Evolutionary conservation across 352 stramenopile species (phyloP).

Genomic region (Phytophthora sojae): DNA sequence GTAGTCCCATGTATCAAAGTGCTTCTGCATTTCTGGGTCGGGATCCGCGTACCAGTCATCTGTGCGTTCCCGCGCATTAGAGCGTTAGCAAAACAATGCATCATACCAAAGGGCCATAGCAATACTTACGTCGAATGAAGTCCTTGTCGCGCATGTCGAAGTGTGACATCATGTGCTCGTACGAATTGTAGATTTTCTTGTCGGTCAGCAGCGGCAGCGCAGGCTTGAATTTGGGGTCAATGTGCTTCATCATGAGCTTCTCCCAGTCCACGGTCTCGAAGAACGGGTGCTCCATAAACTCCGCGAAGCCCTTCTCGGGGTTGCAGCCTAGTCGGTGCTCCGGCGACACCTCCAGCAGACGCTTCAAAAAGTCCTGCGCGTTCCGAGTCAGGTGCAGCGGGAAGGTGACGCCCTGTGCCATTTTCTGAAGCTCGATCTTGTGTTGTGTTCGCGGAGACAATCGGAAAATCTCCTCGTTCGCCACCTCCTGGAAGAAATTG

Average conservation of each 20-base stretch:
- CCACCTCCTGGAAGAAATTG: slow-evolving; percentile 83
- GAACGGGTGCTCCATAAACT: slow-evolving; percentile 92
- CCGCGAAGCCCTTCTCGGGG: slow-evolving; percentile 72
- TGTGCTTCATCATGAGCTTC: slow-evolving; percentile 89
- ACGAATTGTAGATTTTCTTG: slow-evolving; percentile 88
- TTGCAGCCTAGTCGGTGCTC: slow-evolving; percentile 81
- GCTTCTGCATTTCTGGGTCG: slow-evolving; percentile 79
- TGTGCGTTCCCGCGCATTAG: slow-evolving; percentile 18
- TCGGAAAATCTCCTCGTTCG: slow-evolving; percentile 80
- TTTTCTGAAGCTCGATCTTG: slow-evolving; percentile 85
- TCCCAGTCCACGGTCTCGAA: slow-evolving; percentile 90
- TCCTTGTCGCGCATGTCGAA: slow-evolving; percentile 87
- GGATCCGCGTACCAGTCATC: slow-evolving; percentile 85
- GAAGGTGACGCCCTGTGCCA: slow-evolving; percentile 74
- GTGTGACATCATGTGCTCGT: slow-evolving; percentile 91
- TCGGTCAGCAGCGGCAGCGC: slow-evolving; percentile 66
- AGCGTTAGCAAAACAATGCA: not conserved
- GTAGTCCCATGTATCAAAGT: slow-evolving; percentile 91
- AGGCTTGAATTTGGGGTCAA: slow-evolving; percentile 85
- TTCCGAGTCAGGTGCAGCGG: slow-evolving; percentile 66
- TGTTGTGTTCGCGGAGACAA: slow-evolving; percentile 77
- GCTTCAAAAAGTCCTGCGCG: slow-evolving; percentile 80
- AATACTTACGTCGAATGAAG: slow-evolving; percentile 82
- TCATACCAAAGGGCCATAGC: not conserved
- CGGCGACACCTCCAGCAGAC: slow-evolving; percentile 81